Evolutionary conservation across 2,329 filamentous ascomycete species (phyloP).

Genomic region (Elsinoe arachidis): DNA sequence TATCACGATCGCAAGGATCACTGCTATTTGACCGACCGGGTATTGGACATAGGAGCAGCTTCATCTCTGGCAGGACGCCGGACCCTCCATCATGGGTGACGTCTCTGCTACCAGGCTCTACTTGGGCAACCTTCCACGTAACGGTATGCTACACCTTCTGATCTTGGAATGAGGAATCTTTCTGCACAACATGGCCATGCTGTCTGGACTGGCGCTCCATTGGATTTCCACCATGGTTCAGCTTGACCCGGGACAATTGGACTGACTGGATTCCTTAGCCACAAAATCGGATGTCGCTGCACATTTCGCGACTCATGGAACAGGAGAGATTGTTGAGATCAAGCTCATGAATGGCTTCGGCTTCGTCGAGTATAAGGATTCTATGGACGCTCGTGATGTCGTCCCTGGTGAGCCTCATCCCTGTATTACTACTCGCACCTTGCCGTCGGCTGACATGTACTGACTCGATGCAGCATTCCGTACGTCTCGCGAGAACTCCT

Average conservation of each 20-base stretch:
- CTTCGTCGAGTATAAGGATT: conserved; percentile 98
- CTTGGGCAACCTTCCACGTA: conserved; percentile 92
- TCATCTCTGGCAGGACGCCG: neutral
- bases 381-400: conserved; percentile 95
- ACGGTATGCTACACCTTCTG: conserved; percentile 56
- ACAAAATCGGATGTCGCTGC: conserved; percentile 95
- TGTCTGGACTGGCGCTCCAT: conserved; percentile 6
- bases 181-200: conserved; percentile 8
- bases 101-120: conserved; percentile 94
- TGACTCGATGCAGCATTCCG: conserved; percentile 46
- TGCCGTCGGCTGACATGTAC: conserved; percentile 16
- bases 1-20: neutral
- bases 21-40: neutral
- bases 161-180: conserved; percentile 16
- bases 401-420: conserved; percentile 69
- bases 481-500: conserved; percentile 35
- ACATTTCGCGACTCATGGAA: conserved; percentile 92
- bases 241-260: conserved; percentile 15
- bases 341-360: conserved; percentile 99
- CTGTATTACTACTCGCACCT: conserved; percentile 18
- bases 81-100: conserved; percentile 59
- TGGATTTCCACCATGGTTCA: conserved; percentile 10
- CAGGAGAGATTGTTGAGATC: conserved; percentile 95
- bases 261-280: conserved; percentile 54
- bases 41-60: neutral